Conservation (phyloP, 1,139 yeast genomes). For the Candida albicans region DNA sequence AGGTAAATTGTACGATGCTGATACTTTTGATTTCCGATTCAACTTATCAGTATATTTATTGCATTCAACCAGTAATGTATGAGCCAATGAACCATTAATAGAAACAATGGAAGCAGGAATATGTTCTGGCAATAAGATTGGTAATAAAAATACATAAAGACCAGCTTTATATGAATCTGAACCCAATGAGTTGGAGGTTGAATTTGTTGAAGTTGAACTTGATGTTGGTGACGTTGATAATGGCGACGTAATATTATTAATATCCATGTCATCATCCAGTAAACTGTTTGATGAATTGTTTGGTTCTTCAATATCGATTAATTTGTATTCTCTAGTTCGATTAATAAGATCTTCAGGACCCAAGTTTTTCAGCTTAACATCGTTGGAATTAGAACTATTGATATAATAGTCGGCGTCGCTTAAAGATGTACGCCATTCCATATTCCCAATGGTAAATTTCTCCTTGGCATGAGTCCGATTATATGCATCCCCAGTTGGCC, state of each 20-base stretch:
- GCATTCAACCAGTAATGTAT: constrained; percentile 33
- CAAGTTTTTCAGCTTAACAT: constrained; percentile 28
- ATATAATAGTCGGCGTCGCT: constrained; percentile 51
- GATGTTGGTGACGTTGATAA: background rate
- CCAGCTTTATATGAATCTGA: constrained; percentile 57
- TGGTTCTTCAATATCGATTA: constrained; percentile 20
- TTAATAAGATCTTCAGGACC: constrained; percentile 36
- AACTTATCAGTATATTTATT: constrained; percentile 38
- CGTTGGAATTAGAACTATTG: constrained; percentile 37
- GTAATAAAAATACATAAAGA: constrained; percentile 74
- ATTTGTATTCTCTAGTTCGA: constrained; percentile 37
- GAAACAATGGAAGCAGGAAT: constrained; percentile 71
- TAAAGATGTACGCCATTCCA: constrained; percentile 48
- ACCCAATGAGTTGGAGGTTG: background rate
- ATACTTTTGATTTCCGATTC: constrained; percentile 32
- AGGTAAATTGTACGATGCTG: constrained; percentile 42
- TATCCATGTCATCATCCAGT: constrained; percentile 1
- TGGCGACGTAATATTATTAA: background rate
- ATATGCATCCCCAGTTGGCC: constrained; percentile 60
- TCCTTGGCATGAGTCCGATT: constrained; percentile 43
- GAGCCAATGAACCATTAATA: constrained; percentile 50
- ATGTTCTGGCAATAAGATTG: constrained; percentile 65
- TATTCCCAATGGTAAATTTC: constrained; percentile 47
- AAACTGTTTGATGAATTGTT: constrained; percentile 1
- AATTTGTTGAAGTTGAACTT: background rate